phyloP scores from a whole-genome alignment of 805 yeast genomes.

The Torulaspora delbrueckii region DNA sequence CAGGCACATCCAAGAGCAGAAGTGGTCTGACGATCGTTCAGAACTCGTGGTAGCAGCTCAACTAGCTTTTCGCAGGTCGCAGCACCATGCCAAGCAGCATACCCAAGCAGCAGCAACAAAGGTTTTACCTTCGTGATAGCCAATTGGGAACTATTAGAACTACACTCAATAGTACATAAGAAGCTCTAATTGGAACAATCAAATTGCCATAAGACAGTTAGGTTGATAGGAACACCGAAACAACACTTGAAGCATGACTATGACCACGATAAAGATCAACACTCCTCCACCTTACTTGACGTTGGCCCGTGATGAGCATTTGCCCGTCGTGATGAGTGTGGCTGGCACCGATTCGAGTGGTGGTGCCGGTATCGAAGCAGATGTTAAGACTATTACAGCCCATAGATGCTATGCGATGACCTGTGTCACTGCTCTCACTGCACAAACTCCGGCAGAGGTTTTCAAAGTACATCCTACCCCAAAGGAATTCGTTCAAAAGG shows the following conservation, averaged over 20 bases:
- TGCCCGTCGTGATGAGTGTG: conserved; percentile 43
- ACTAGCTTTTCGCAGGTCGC: neutral
- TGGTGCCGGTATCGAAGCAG: conserved; percentile 92
- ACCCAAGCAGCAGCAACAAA: neutral
- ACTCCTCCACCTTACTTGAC: conserved; percentile 33
- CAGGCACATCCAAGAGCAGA: neutral
- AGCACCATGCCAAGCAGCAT: neutral
- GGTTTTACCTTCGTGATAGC: neutral
- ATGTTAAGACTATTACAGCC: conserved; percentile 70
- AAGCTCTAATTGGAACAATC: neutral
- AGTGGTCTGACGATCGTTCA: neutral
- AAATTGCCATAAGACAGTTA: neutral
- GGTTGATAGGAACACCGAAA: no score
- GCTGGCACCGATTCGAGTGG: conserved; percentile 86
- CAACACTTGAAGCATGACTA: conserved; percentile 9
- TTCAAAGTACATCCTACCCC: conserved; percentile 41
- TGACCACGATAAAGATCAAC: conserved; percentile 20
- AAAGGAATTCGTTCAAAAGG: conserved; percentile 40
- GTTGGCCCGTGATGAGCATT: conserved; percentile 23
- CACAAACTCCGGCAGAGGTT: conserved; percentile 58
- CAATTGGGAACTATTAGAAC: neutral
- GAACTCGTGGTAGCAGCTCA: neutral
- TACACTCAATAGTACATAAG: neutral
- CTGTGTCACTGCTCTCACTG: conserved; percentile 73
- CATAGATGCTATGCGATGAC: conserved; percentile 74